Evolutionary conservation across 345 rosid species (phyloP).

Genomic region (Brassica cretica): DNA sequence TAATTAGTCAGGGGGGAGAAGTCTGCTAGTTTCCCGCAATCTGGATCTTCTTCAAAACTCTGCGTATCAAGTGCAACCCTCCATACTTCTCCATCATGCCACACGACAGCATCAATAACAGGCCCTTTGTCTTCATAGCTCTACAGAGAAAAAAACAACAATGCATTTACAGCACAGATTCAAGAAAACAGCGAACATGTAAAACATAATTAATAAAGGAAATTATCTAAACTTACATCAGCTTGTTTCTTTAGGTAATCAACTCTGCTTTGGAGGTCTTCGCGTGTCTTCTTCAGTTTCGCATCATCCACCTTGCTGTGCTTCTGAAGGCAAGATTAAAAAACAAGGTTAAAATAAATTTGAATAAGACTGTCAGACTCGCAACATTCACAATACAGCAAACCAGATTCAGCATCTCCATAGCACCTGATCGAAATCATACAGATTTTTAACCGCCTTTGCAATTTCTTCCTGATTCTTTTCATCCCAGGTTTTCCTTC

Average conservation of each 20-base stretch:
- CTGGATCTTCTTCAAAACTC: slow-evolving; percentile 77
- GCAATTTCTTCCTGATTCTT: slow-evolving; percentile 85
- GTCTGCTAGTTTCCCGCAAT: slow-evolving; percentile 77
- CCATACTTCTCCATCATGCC: slow-evolving; percentile 98
- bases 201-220: slow-evolving; percentile 19
- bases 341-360: slow-evolving; percentile 20
- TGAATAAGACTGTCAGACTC: slow-evolving; percentile 14
- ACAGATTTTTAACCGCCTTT: slow-evolving; percentile 69
- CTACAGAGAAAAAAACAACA: slow-evolving; percentile 39
- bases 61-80: slow-evolving; percentile 96
- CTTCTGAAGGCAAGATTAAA: slow-evolving; percentile 54
- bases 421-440: slow-evolving; percentile 78
- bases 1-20: slow-evolving; percentile 79
- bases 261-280: slow-evolving; percentile 82
- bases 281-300: slow-evolving; percentile 67
- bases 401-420: slow-evolving; percentile 26
- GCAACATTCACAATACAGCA: slow-evolving; percentile 13
- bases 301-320: slow-evolving; percentile 68
- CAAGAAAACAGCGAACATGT: slow-evolving; percentile 12
- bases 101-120: slow-evolving; percentile 88
- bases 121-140: slow-evolving; percentile 94
- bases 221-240: slow-evolving; percentile 56
- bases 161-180: slow-evolving; percentile 21
- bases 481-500: slow-evolving; percentile 88
- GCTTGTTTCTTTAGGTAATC: slow-evolving; percentile 82